A percentile compares a stretch with the other conserved stretches of the same genome.
phyloP scores from a whole-genome alignment of 208 protist species.

The Trypanosoma cruzi region DNA sequence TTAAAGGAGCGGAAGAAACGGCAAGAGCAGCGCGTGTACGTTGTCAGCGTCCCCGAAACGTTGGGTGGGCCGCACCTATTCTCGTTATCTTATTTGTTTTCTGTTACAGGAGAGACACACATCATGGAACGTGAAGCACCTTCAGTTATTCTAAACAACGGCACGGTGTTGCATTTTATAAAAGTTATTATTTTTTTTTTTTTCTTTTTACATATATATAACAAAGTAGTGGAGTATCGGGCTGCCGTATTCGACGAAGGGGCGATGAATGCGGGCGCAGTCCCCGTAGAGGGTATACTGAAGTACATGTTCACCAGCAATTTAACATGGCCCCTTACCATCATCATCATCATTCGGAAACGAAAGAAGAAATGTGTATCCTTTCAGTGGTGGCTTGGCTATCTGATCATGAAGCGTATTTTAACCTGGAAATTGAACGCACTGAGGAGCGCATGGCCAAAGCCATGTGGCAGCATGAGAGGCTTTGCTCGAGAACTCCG shows the following conservation, averaged over 20 bases:
- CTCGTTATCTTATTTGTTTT: not conserved
- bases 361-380: not conserved
- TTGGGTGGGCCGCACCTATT: constrained; percentile 4
- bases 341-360: no score
- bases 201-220: no score
- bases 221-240: not conserved
- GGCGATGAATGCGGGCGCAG: no score
- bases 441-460: constrained; percentile 3
- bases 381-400: not conserved
- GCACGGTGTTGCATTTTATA: not conserved
- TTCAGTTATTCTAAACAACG: not conserved
- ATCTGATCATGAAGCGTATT: not conserved
- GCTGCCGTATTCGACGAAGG: not conserved
- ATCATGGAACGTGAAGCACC: not conserved
- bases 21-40: not conserved
- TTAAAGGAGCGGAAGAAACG: not conserved
- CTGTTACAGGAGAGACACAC: not conserved
- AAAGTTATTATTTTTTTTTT: no score
- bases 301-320: no score
- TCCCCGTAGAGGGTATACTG: no score
- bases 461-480: not conserved
- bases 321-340: no score
- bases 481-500: no score
- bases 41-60: constrained; percentile 9
- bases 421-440: not conserved